Conservation (phyloP, 1,284 basidiomycete genomes). For the Cryptococcus deneoformans region DNA sequence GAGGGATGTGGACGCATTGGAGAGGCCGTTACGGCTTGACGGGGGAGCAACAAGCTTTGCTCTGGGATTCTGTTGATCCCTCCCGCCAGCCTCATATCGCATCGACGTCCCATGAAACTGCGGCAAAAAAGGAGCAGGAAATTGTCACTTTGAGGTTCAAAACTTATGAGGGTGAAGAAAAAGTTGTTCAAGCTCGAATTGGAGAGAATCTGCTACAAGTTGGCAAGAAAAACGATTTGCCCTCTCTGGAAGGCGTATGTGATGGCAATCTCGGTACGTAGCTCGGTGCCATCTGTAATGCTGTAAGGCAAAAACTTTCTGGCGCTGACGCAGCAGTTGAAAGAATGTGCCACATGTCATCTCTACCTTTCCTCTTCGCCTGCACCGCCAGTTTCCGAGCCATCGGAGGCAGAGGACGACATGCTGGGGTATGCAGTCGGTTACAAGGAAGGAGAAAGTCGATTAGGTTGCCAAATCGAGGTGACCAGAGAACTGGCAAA, state of each 20-base stretch:
- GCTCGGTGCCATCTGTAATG: not conserved
- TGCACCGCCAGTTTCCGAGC: constrained; percentile 28
- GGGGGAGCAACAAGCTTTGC: constrained; percentile 60
- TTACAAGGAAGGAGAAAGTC: constrained; percentile 35
- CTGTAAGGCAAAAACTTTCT: not conserved
- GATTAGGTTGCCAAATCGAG: constrained; percentile 49
- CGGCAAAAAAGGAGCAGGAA: not conserved
- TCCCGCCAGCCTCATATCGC: not conserved
- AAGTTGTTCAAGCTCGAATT: constrained; percentile 22
- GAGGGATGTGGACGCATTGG: constrained; percentile 54
- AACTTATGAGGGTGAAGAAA: constrained; percentile 33
- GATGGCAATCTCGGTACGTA: constrained; percentile 47
- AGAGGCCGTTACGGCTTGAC: constrained; percentile 70
- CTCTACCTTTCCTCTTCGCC: constrained; percentile 33
- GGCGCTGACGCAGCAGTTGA: not conserved
- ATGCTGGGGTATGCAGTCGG: constrained; percentile 48
- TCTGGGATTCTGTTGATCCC: constrained; percentile 20
- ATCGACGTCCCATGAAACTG: not conserved
- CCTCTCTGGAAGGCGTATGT: constrained; percentile 48
- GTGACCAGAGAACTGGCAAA: constrained; percentile 37
- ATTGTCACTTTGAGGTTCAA: constrained; percentile 30
- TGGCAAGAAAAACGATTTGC: constrained; percentile 39
- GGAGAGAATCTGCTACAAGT: constrained; percentile 45
- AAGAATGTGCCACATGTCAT: constrained; percentile 51
- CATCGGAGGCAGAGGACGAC: constrained; percentile 46